phyloP scores from a whole-genome alignment of 345 rosid species.

The Ricinus communis region DNA sequence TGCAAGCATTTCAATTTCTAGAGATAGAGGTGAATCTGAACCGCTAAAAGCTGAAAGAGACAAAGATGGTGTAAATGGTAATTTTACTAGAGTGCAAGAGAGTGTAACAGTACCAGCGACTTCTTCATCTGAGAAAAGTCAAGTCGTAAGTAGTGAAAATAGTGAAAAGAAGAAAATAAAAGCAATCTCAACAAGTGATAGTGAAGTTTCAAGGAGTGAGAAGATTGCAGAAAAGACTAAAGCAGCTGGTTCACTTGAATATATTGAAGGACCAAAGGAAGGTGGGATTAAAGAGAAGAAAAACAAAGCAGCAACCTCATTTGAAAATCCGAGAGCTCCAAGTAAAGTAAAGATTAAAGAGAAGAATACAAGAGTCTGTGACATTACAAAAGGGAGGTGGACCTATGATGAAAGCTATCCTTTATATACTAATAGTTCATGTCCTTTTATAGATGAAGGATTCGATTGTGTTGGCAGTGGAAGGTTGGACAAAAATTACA shows the following conservation, averaged over 20 bases:
- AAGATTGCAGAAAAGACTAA: slow-evolving; percentile 13
- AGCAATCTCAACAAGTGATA: slow-evolving; percentile 11
- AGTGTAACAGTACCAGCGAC: slow-evolving; percentile 26
- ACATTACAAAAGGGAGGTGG: slow-evolving; percentile 78
- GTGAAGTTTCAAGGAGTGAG: slow-evolving; percentile 26
- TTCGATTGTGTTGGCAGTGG: slow-evolving; percentile 83
- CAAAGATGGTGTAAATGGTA: slow-evolving; percentile 15
- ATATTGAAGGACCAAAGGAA: slow-evolving; percentile 35
- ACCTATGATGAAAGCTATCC: slow-evolving; percentile 71
- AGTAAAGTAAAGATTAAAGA: slow-evolving; percentile 15
- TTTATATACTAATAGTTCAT: slow-evolving; percentile 67
- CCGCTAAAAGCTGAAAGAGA: slow-evolving; percentile 11
- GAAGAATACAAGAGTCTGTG: slow-evolving; percentile 44
- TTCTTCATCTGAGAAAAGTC: slow-evolving; percentile 10
- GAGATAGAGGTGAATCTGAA: slow-evolving; percentile 19
- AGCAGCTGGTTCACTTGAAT: slow-evolving; percentile 18
- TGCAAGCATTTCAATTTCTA: slow-evolving; percentile 23
- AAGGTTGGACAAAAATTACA: slow-evolving; percentile 58
- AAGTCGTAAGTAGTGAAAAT: neutral
- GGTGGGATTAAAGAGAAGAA: slow-evolving; percentile 30
- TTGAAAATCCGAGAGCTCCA: slow-evolving; percentile 3
- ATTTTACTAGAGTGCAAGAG: slow-evolving; percentile 24
- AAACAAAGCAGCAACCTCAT: slow-evolving; percentile 10
- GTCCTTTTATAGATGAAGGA: slow-evolving; percentile 92
- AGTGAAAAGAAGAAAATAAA: slow-evolving; percentile 11